A percentile compares a stretch with the other conserved stretches of the same genome.
These are phyloP conservation scores for Russula virescens DNA, from an alignment of 768 basidiomycete species.

Conservation along the genomic window DNA sequence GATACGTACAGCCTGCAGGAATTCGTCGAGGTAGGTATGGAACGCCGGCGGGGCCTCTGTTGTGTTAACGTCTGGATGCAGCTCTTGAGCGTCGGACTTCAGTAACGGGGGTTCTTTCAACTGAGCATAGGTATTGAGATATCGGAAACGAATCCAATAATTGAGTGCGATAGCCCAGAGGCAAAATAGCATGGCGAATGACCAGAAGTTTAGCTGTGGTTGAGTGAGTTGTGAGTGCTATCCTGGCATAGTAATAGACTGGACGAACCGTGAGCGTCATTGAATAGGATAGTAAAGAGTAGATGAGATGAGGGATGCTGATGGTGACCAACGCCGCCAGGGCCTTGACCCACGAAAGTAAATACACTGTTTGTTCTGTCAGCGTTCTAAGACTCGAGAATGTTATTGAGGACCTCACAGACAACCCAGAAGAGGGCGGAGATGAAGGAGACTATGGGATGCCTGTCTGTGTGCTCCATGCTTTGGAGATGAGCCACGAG, in stretches of 20 bases:
- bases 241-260: not conserved
- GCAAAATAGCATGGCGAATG: slow-evolving; percentile 72
- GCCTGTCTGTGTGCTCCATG: slow-evolving; percentile 36
- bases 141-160: slow-evolving; percentile 81
- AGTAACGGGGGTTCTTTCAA: slow-evolving; percentile 76
- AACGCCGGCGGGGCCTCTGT: slow-evolving; percentile 68
- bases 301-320: slow-evolving; percentile 72
- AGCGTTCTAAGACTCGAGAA: slow-evolving; percentile 7
- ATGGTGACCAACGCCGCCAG: slow-evolving; percentile 79
- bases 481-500: slow-evolving; percentile 3
- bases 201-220: slow-evolving; percentile 82
- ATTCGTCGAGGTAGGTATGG: slow-evolving; percentile 96
- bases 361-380: slow-evolving; percentile 53
- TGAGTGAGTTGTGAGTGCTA: slow-evolving; percentile 11
- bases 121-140: slow-evolving; percentile 68
- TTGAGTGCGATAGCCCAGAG: slow-evolving; percentile 62
- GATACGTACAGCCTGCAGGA: slow-evolving; percentile 90
- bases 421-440: slow-evolving; percentile 84
- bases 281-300: slow-evolving; percentile 75
- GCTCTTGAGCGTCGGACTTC: slow-evolving; percentile 78
- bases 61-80: slow-evolving; percentile 89
- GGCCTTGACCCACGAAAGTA: slow-evolving; percentile 69
- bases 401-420: slow-evolving; percentile 42
- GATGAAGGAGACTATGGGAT: slow-evolving; percentile 69
- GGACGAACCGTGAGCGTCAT: slow-evolving; percentile 72